phyloP scores from a whole-genome alignment of 2,329 filamentous ascomycete species.

The Coniochaeta pulveracea region DNA sequence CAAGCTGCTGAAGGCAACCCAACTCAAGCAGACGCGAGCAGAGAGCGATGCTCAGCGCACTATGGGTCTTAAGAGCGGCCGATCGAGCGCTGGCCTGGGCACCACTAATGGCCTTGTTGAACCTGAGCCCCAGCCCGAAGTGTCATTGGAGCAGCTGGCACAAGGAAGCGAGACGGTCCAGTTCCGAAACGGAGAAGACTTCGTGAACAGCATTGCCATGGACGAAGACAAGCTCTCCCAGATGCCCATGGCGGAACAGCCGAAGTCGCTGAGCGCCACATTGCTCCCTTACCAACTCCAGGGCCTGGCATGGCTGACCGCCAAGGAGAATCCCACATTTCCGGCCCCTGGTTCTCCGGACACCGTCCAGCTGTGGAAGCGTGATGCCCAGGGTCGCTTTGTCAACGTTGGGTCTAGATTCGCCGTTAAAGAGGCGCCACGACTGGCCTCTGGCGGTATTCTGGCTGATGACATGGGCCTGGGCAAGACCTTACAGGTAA shows the following conservation, averaged over 20 bases:
- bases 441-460: slow-evolving; percentile 68
- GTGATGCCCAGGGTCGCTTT: slow-evolving; percentile 32
- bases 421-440: slow-evolving; percentile 42
- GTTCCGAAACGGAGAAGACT: slow-evolving; percentile 50
- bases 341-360: slow-evolving; percentile 48
- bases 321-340: slow-evolving; percentile 60
- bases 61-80: slow-evolving; percentile 25
- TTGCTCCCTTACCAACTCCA: slow-evolving; percentile 69
- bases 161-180: slow-evolving; percentile 56
- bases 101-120: slow-evolving; percentile 11
- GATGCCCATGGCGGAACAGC: slow-evolving; percentile 64
- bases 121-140: not conserved
- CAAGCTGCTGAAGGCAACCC: slow-evolving; percentile 47
- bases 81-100: slow-evolving; percentile 25
- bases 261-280: slow-evolving; percentile 49
- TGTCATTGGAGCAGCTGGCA: slow-evolving; percentile 42
- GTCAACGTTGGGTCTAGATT: slow-evolving; percentile 65
- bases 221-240: slow-evolving; percentile 58
- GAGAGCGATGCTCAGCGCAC: slow-evolving; percentile 39
- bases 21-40: slow-evolving; percentile 41
- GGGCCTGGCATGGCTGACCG: slow-evolving; percentile 71
- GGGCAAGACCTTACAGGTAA: slow-evolving; percentile 79
- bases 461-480: slow-evolving; percentile 89
- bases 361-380: slow-evolving; percentile 70
- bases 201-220: slow-evolving; percentile 59